A percentile compares a stretch with the other conserved stretches of the same genome.
These are phyloP conservation scores for Berkeleyomyces rouxiae DNA, from an alignment of 2,329 filamentous ascomycete genomes.

Conservation along the genomic window DNA sequence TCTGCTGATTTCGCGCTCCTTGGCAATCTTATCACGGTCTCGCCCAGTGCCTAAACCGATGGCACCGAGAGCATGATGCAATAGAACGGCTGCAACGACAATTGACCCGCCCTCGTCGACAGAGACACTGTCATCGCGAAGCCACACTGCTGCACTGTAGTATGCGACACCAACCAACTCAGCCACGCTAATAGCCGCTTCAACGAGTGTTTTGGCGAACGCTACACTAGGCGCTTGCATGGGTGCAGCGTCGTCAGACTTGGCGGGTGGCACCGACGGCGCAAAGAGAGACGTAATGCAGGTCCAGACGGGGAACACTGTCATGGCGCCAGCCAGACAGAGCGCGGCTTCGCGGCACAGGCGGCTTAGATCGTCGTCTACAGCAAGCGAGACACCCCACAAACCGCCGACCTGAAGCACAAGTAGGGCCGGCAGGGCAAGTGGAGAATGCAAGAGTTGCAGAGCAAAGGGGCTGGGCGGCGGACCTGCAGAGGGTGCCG, in stretches of 20 bases:
- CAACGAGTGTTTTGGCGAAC: neutral
- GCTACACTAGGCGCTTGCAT: neutral
- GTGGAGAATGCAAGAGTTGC: conserved; percentile 9
- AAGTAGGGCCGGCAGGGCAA: conserved; percentile 8
- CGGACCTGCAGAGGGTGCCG: neutral
- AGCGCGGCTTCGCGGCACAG: conserved; percentile 10
- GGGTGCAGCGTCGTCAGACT: neutral
- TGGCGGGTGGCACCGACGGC: neutral
- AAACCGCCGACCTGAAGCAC: conserved; percentile 6
- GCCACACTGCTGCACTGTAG: conserved; percentile 8
- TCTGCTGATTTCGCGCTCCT: neutral
- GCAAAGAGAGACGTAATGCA: conserved; percentile 6
- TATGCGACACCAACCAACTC: conserved; percentile 11
- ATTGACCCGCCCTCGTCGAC: conserved; percentile 11
- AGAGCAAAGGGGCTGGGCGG: conserved; percentile 8
- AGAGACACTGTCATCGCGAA: conserved; percentile 9
- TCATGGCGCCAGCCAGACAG: conserved; percentile 8
- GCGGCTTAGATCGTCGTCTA: conserved; percentile 4
- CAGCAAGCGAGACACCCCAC: conserved; percentile 2
- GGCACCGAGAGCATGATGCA: conserved; percentile 5
- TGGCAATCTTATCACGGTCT: neutral
- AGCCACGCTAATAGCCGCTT: conserved; percentile 4
- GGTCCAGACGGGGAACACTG: conserved; percentile 11
- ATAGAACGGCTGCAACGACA: conserved; percentile 4
- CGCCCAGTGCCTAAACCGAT: neutral